Conservation (phyloP, 2,329 filamentous ascomycete species). For the Clarireedia monteithiana region DNA sequence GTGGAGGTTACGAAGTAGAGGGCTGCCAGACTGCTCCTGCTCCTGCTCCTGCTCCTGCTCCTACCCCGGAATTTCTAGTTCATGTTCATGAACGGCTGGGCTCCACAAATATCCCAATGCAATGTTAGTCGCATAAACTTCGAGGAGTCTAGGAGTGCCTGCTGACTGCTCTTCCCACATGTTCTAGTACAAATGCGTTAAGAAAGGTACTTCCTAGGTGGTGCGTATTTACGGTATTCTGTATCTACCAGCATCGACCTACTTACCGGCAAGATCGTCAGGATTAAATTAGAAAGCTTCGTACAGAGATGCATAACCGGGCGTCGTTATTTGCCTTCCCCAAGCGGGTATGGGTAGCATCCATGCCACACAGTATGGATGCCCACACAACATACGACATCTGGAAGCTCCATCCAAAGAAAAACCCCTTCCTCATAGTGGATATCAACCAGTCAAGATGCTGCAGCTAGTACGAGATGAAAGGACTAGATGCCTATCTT, state of each 20-base stretch:
- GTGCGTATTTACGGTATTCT: not conserved
- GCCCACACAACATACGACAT: not conserved
- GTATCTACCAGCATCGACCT: not conserved
- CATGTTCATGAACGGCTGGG: not conserved
- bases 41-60: too few species aligned
- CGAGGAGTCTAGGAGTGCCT: not conserved
- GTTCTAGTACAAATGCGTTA: not conserved
- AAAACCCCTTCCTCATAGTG: not conserved
- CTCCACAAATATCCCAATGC: not conserved
- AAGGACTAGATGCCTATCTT: not conserved
- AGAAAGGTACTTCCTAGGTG: not conserved
- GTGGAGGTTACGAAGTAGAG: too few species aligned
- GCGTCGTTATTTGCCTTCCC: not conserved
- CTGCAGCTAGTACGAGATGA: not conserved
- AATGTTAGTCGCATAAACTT: not conserved
- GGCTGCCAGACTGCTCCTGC: too few species aligned
- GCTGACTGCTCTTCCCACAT: conserved; percentile 3
- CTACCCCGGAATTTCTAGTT: not conserved
- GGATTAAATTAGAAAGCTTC: not conserved
- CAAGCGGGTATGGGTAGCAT: not conserved
- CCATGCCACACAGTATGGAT: not conserved
- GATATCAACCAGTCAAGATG: not conserved
- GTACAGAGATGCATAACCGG: not conserved
- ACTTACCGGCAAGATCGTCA: not conserved
- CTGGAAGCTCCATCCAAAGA: not conserved